phyloP scores from a whole-genome alignment of 805 yeast species.

The Starmerella vaccinii region DNA sequence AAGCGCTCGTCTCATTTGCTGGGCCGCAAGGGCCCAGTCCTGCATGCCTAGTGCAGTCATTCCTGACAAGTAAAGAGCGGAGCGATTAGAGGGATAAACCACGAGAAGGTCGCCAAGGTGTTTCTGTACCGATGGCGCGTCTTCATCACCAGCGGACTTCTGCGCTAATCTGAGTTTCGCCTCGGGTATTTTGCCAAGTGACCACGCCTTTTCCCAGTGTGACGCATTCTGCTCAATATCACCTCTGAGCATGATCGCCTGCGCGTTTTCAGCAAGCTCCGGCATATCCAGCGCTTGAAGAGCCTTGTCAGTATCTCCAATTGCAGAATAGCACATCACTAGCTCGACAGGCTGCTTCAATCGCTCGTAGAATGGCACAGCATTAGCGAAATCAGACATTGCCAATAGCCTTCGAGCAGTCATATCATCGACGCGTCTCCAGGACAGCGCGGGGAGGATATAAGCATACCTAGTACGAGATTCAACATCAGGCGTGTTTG shows the following conservation, averaged over 20 bases:
- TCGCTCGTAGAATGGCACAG: constrained; percentile 79
- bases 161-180: constrained; percentile 78
- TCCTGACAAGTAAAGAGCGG: constrained; percentile 88
- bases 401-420: constrained; percentile 82
- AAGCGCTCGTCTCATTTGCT: constrained; percentile 86
- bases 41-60: constrained; percentile 70
- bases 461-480: constrained; percentile 48
- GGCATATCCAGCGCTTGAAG: constrained; percentile 46
- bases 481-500: constrained; percentile 25
- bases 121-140: constrained; percentile 44
- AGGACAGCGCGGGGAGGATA: constrained; percentile 65
- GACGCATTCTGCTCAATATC: constrained; percentile 68
- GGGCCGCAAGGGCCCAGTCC: constrained; percentile 69
- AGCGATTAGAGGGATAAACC: constrained; percentile 61
- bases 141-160: constrained; percentile 42
- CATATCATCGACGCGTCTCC: constrained; percentile 71
- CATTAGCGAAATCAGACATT: constrained; percentile 73
- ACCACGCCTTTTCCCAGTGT: constrained; percentile 83
- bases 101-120: constrained; percentile 68
- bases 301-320: constrained; percentile 63
- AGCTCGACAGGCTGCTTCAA: constrained; percentile 67
- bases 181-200: constrained; percentile 63
- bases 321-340: constrained; percentile 83
- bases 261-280: constrained; percentile 64
- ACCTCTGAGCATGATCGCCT: constrained; percentile 76